Evolutionary conservation across 768 basidiomycete species (phyloP).

Genomic region (Suillus weaverae): DNA sequence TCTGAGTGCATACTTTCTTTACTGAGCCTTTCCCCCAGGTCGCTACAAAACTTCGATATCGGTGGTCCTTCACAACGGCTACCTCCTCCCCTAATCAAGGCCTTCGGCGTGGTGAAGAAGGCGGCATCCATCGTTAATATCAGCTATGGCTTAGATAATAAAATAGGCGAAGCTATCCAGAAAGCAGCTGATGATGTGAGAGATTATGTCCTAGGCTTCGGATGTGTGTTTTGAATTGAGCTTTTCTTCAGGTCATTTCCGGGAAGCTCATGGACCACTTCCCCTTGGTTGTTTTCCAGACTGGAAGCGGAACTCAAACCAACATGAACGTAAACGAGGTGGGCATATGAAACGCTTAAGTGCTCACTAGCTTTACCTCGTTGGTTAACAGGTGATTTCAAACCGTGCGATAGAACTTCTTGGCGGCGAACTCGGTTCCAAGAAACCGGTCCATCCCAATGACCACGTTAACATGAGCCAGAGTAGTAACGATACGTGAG

Average conservation of each 20-base stretch:
- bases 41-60: constrained; percentile 97
- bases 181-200: constrained; percentile 90
- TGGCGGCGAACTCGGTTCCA: constrained; percentile 92
- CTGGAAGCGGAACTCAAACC: constrained; percentile 98
- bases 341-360: constrained; percentile 3
- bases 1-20: neutral
- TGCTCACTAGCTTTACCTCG: neutral
- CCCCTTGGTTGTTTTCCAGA: constrained; percentile 98
- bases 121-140: constrained; percentile 91
- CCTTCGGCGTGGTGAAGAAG: constrained; percentile 97
- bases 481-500: constrained; percentile 96
- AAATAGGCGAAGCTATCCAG: constrained; percentile 85
- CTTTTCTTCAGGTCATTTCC: constrained; percentile 75
- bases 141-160: constrained; percentile 86
- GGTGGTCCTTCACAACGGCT: constrained; percentile 95
- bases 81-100: constrained; percentile 92
- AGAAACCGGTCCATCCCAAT: constrained; percentile 97
- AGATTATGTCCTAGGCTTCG: constrained; percentile 1
- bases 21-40: constrained; percentile 45
- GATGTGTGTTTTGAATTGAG: constrained; percentile 1
- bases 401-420: constrained; percentile 97
- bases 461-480: constrained; percentile 99
- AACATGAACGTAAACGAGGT: constrained; percentile 99
- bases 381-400: constrained; percentile 75
- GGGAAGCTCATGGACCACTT: constrained; percentile 95